Conservation (phyloP, 192 early-diverging fungal genomes). For the Jimgerdemannia flammicorona region DNA sequence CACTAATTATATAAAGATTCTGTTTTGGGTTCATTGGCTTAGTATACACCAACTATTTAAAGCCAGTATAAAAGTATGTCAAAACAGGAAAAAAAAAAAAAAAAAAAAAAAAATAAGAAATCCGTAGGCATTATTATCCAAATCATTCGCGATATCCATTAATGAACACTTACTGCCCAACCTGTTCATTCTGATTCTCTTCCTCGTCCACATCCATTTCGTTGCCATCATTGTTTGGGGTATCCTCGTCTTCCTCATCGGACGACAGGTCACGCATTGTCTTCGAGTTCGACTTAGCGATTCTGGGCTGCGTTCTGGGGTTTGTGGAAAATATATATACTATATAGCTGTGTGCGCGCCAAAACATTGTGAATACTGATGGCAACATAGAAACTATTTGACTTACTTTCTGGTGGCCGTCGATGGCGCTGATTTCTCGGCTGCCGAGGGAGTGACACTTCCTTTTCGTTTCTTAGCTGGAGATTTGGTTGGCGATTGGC, state of each 20-base stretch:
- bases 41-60: no score
- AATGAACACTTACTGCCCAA: not conserved
- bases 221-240: not conserved
- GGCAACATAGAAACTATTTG: not conserved
- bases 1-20: conserved; percentile 80
- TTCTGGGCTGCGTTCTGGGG: not conserved
- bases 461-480: not conserved
- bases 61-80: no score
- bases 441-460: not conserved
- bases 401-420: not conserved
- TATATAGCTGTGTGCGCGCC: not conserved
- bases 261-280: not conserved
- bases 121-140: not conserved
- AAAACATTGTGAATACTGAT: no score
- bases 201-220: not conserved
- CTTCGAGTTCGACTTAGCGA: not conserved
- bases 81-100: not conserved
- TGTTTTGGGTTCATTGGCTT: conserved; percentile 13
- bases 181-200: not conserved
- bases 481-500: not conserved
- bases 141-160: not conserved
- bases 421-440: no score
- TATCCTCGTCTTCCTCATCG: not conserved
- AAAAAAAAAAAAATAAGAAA: not conserved
- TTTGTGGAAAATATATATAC: not conserved